A percentile compares a stretch with the other conserved stretches of the same genome.
phyloP scores from a whole-genome alignment of 306 rosid genomes.

The Urtica urens region DNA sequence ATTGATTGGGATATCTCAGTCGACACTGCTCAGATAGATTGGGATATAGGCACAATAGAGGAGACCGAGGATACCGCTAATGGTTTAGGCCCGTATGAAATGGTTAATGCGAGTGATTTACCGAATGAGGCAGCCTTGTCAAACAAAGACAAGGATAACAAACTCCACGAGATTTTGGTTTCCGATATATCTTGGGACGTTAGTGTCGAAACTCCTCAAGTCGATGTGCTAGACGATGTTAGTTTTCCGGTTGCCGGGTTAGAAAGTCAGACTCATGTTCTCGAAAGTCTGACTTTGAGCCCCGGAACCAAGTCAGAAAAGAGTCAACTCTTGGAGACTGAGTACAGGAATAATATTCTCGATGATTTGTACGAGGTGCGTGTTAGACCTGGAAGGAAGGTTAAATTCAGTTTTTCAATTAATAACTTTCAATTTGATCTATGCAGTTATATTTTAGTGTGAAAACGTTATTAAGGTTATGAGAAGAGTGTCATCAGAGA shows the following conservation, averaged over 20 bases:
- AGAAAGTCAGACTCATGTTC: slow-evolving; percentile 36
- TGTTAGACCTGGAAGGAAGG: too few relatives aligned
- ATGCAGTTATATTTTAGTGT: too few relatives aligned
- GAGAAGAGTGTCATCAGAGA: too few relatives aligned
- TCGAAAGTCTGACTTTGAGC: slow-evolving; percentile 28
- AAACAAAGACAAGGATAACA: slow-evolving; percentile 24
- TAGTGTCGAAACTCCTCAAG: slow-evolving; percentile 73
- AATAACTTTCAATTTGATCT: too few relatives aligned
- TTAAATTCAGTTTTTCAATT: too few relatives aligned
- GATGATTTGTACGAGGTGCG: slow-evolving; percentile 85
- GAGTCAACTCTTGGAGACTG: slow-evolving; percentile 80
- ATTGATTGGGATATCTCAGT: slow-evolving; percentile 91
- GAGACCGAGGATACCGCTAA: slow-evolving; percentile 63
- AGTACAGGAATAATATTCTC: slow-evolving; percentile 76
- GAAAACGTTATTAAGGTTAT: too few relatives aligned
- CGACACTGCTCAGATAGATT: slow-evolving; percentile 71
- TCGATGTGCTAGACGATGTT: slow-evolving; percentile 55
- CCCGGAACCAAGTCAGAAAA: slow-evolving; percentile 45
- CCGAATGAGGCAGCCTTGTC: slow-evolving; percentile 35
- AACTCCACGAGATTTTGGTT: slow-evolving; percentile 23
- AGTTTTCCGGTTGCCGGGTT: slow-evolving; percentile 25
- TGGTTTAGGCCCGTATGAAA: slow-evolving; percentile 91
- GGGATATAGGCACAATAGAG: slow-evolving; percentile 78
- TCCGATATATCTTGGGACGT: slow-evolving; percentile 73
- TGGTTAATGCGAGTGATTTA: slow-evolving; percentile 52